Evolutionary conservation across 805 yeast genomes (phyloP).

Genomic region (Yamadazyma ubonensis): DNA sequence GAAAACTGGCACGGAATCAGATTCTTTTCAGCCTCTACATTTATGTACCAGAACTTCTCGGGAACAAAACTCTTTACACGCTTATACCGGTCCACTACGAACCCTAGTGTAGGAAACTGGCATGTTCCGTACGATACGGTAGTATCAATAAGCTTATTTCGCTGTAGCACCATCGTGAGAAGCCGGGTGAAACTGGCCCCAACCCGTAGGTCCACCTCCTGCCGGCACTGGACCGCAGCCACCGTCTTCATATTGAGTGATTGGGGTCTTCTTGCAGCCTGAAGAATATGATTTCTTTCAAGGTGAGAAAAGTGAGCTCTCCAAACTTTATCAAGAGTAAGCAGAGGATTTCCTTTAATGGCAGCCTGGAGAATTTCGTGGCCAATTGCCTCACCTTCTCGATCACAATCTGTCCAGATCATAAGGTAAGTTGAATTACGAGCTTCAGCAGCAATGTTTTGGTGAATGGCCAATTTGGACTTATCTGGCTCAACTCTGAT

Average conservation of each 20-base stretch:
- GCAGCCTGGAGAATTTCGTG: constrained; percentile 79
- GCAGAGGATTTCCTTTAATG: constrained; percentile 41
- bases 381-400: constrained; percentile 95
- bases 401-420: constrained; percentile 99
- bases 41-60: constrained; percentile 80
- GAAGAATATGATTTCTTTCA: constrained; percentile 67
- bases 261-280: constrained; percentile 72
- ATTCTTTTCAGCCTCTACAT: constrained; percentile 48
- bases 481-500: constrained; percentile 37
- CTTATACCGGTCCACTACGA: constrained; percentile 87
- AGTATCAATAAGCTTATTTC: constrained; percentile 30
- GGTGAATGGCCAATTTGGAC: constrained; percentile 12
- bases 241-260: constrained; percentile 66
- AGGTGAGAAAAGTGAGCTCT: constrained; percentile 87
- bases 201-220: constrained; percentile 83
- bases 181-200: constrained; percentile 89
- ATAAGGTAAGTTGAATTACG: constrained; percentile 59
- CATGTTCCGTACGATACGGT: constrained; percentile 84
- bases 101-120: constrained; percentile 96
- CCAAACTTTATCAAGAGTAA: constrained; percentile 49
- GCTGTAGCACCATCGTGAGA: constrained; percentile 53
- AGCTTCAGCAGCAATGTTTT: constrained; percentile 68
- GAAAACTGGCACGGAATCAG: constrained; percentile 33
- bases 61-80: constrained; percentile 68
- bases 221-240: constrained; percentile 81